Evolutionary conservation across 1,284 basidiomycete species (phyloP).

Genomic region (Puccinia novopanici): DNA sequence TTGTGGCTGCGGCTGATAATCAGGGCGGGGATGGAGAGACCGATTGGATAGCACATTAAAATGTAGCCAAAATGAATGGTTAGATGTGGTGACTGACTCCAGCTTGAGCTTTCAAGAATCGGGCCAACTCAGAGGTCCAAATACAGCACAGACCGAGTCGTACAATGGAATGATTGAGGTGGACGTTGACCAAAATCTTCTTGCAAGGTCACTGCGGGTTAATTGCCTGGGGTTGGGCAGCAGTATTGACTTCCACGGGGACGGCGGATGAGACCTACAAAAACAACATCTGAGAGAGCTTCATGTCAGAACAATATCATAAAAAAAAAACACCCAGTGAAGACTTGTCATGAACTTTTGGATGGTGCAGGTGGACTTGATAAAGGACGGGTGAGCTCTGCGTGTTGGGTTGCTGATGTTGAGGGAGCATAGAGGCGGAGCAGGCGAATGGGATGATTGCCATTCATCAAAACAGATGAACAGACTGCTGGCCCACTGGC

Average conservation of each 20-base stretch:
- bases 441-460: conserved; percentile 23
- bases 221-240: neutral
- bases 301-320: neutral
- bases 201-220: neutral
- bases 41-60: conserved; percentile 51
- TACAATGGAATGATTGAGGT: too few species aligned
- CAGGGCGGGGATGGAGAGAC: too few species aligned
- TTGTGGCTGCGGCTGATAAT: conserved; percentile 65
- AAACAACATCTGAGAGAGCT: neutral
- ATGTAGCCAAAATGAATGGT: conserved; percentile 5
- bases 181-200: conserved; percentile 64
- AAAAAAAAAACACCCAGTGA: neutral
- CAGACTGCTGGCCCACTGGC: conserved; percentile 21
- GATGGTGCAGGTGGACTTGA: neutral
- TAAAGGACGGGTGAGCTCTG: neutral
- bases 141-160: too few species aligned
- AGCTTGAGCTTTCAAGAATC: conserved; percentile 79
- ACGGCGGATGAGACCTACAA: conserved; percentile 13
- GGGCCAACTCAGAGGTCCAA: conserved; percentile 67
- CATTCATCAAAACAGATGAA: too few species aligned
- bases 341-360: too few species aligned
- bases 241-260: neutral
- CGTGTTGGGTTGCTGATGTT: neutral
- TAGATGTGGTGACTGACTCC: conserved; percentile 65
- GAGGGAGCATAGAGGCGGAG: neutral